Evolutionary conservation across 106 monocot species (phyloP).

Genomic region (Cymbidium sinense): DNA sequence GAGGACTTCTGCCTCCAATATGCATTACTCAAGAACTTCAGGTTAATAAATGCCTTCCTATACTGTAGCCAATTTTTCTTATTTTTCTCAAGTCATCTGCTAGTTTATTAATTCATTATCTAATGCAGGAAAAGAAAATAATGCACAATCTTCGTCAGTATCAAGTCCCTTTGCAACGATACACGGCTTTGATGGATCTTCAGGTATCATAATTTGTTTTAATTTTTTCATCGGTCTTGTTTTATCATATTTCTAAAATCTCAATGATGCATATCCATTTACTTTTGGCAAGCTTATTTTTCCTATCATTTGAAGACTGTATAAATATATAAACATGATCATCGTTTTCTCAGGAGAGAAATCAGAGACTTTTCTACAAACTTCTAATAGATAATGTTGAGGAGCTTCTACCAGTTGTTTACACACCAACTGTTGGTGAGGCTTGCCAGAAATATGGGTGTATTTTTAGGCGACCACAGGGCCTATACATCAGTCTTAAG

Average conservation of each 20-base stretch:
- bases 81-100: neutral
- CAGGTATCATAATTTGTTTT: conserved; percentile 21
- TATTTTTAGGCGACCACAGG: conserved; percentile 81
- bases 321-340: neutral
- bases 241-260: no score
- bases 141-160: conserved; percentile 73
- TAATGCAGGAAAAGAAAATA: conserved; percentile 57
- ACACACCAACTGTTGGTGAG: conserved; percentile 91
- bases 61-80: neutral
- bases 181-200: conserved; percentile 84
- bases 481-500: conserved; percentile 70
- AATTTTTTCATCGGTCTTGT: neutral
- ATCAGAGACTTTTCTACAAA: conserved; percentile 94
- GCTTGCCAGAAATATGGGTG: conserved; percentile 93
- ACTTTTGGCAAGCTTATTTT: neutral
- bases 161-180: conserved; percentile 65
- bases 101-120: neutral
- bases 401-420: conserved; percentile 84
- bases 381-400: conserved; percentile 88
- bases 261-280: neutral
- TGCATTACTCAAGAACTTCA: conserved; percentile 54
- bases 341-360: conserved; percentile 51
- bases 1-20: conserved; percentile 68
- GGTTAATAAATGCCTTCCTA: conserved; percentile 17
- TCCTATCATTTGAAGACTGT: neutral